These are phyloP conservation scores for Plasmodium cynomolgi DNA, from an alignment of 169 alveolate species.

Conservation along the genomic window DNA sequence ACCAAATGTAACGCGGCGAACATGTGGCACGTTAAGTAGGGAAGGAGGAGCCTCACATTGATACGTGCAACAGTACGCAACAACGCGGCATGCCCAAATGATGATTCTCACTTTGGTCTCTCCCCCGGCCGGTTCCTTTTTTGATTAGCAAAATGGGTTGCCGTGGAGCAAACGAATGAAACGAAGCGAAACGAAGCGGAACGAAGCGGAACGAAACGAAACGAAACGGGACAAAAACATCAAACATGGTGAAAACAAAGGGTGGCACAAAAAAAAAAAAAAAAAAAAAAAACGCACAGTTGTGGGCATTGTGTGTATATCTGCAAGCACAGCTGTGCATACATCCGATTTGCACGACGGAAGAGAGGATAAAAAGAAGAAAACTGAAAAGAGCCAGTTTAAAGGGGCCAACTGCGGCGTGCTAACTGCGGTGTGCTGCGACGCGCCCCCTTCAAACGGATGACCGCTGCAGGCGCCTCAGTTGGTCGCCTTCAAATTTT, in stretches of 20 bases:
- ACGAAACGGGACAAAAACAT: not conserved
- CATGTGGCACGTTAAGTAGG: constrained; percentile 38
- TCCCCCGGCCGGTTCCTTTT: not conserved
- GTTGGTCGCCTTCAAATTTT: constrained; percentile 57
- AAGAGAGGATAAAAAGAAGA: not conserved
- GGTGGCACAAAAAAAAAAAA: not conserved
- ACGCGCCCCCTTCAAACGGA: not conserved
- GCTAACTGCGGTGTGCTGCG: not conserved
- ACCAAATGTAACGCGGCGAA: constrained; percentile 22
- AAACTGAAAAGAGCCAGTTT: not conserved
- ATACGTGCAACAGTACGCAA: not conserved
- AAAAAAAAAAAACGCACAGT: not conserved
- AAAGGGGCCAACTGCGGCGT: not conserved
- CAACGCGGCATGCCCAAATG: not conserved
- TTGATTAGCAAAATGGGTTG: not conserved
- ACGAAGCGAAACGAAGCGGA: not conserved
- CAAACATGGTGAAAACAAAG: not conserved
- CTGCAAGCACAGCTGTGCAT: not conserved
- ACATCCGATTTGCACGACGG: not conserved
- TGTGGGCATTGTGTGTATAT: not conserved
- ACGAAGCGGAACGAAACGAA: not conserved
- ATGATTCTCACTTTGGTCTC: not conserved
- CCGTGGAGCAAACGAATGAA: not conserved
- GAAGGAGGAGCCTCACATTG: not conserved
- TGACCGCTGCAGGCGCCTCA: not conserved